A percentile compares a stretch with the other conserved stretches of the same genome.
Conservation (phyloP, 805 yeast genomes). For the Saccharomycopsis oosterbeekiorum region DNA sequence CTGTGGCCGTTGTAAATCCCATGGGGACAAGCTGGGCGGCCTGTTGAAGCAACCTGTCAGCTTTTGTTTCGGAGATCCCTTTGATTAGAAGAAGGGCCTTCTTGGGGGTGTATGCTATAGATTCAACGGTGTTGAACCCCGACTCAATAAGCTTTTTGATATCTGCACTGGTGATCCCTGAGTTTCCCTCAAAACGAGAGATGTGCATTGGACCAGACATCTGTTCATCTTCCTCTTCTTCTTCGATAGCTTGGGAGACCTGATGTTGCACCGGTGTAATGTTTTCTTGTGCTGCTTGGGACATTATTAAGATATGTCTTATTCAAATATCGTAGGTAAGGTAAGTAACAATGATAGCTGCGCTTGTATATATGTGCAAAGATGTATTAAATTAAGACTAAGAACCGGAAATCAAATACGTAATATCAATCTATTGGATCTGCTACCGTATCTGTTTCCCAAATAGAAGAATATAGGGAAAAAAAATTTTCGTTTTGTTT, state of each 20-base stretch:
- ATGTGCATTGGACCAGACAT: conserved; percentile 49
- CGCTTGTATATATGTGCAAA: too few relatives aligned
- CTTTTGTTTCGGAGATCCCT: conserved; percentile 94
- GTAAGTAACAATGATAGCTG: too few relatives aligned
- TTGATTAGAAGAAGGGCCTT: conserved; percentile 66
- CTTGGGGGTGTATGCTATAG: conserved; percentile 88
- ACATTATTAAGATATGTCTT: neutral
- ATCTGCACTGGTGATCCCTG: conserved; percentile 72
- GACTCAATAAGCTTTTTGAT: conserved; percentile 70
- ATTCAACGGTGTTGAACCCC: conserved; percentile 83
- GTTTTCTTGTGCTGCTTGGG: conserved; percentile 4
- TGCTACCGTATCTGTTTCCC: neutral
- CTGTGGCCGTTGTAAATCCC: conserved; percentile 97
- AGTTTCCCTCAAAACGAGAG: conserved; percentile 33
- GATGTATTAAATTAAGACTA: too few relatives aligned
- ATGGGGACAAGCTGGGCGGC: conserved; percentile 84
- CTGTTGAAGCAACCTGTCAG: conserved; percentile 71
- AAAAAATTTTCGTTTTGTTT: neutral
- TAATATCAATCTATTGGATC: too few relatives aligned
- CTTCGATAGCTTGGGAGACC: neutral
- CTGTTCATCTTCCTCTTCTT: conserved; percentile 40
- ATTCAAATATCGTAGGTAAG: too few relatives aligned
- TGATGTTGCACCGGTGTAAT: neutral
- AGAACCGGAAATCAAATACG: too few relatives aligned
- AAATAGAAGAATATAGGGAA: neutral